Percentiles rank a stretch among this genome's conserved stretches.
phyloP scores from a whole-genome alignment of 2,329 filamentous ascomycete genomes.

The Metarhizium album region DNA sequence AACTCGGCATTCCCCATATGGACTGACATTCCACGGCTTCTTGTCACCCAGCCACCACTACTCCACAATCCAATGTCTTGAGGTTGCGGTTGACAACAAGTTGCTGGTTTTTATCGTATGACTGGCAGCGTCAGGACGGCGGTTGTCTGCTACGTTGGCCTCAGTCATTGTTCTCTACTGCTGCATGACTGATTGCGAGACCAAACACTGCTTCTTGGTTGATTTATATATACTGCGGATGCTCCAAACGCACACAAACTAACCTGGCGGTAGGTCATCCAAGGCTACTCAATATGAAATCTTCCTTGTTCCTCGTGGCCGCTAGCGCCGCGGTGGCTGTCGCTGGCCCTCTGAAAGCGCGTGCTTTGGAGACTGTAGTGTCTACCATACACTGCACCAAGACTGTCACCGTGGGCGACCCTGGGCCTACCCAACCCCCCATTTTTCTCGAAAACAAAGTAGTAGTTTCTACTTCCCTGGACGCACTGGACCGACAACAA shows the following conservation, averaged over 20 bases:
- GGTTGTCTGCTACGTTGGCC: neutral
- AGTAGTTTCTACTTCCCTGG: neutral
- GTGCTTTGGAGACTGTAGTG: slow-evolving; percentile 28
- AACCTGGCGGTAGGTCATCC: neutral
- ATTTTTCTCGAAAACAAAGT: slow-evolving; percentile 4
- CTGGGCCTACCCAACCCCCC: neutral
- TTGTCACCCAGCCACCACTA: neutral
- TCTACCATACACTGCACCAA: slow-evolving; percentile 33
- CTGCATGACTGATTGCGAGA: no score
- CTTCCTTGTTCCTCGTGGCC: slow-evolving; percentile 33
- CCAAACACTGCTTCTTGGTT: neutral
- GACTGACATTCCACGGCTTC: slow-evolving; percentile 2
- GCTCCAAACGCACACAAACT: neutral
- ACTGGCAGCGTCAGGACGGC: neutral
- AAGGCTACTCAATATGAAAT: slow-evolving; percentile 31
- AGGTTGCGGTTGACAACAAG: neutral
- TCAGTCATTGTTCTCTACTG: neutral
- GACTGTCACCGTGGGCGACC: slow-evolving; percentile 27
- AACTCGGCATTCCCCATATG: neutral
- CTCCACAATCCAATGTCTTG: slow-evolving; percentile 1
- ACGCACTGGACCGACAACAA: no score
- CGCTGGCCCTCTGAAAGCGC: slow-evolving; percentile 33
- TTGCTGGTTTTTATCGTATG: neutral
- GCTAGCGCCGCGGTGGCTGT: slow-evolving; percentile 34
- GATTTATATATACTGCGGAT: neutral